These are phyloP conservation scores for Suhomyces xylopsoci DNA, from an alignment of 805 yeast genomes.

Conservation along the genomic window DNA sequence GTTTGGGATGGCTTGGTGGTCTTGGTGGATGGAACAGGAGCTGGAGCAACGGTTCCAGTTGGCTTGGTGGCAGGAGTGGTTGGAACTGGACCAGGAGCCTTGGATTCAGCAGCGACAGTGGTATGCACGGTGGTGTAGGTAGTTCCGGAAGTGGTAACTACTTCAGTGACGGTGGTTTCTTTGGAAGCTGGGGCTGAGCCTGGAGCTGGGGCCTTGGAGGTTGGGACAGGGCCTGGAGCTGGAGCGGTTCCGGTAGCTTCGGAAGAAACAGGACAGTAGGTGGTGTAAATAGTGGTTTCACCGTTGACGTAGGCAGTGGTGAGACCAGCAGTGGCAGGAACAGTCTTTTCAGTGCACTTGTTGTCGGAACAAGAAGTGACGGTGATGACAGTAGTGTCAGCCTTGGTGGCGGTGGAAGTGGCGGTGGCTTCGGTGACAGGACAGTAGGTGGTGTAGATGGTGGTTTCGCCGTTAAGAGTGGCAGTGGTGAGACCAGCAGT, in stretches of 20 bases:
- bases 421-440: slow-evolving; percentile 23
- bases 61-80: slow-evolving; percentile 5
- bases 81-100: slow-evolving; percentile 6
- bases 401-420: slow-evolving; percentile 20
- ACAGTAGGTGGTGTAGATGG: slow-evolving; percentile 42
- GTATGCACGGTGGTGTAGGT: slow-evolving; percentile 7
- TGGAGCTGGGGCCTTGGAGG: slow-evolving; percentile 5
- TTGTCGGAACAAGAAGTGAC: slow-evolving; percentile 38
- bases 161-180: slow-evolving; percentile 2
- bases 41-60: slow-evolving; percentile 1
- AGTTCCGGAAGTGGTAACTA: slow-evolving; percentile 12
- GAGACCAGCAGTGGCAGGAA: slow-evolving; percentile 14
- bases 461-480: slow-evolving; percentile 30
- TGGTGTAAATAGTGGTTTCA: slow-evolving; percentile 38
- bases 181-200: slow-evolving; percentile 2
- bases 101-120: slow-evolving; percentile 2
- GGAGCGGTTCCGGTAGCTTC: slow-evolving; percentile 6
- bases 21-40: slow-evolving; percentile 9
- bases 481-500: slow-evolving; percentile 23
- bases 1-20: background rate
- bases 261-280: slow-evolving; percentile 31
- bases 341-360: slow-evolving; percentile 21
- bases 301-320: slow-evolving; percentile 34
- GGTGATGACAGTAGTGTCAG: slow-evolving; percentile 26
- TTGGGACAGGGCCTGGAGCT: slow-evolving; percentile 5